phyloP scores from a whole-genome alignment of 306 rosid genomes.

The Quercus engelmannii region DNA sequence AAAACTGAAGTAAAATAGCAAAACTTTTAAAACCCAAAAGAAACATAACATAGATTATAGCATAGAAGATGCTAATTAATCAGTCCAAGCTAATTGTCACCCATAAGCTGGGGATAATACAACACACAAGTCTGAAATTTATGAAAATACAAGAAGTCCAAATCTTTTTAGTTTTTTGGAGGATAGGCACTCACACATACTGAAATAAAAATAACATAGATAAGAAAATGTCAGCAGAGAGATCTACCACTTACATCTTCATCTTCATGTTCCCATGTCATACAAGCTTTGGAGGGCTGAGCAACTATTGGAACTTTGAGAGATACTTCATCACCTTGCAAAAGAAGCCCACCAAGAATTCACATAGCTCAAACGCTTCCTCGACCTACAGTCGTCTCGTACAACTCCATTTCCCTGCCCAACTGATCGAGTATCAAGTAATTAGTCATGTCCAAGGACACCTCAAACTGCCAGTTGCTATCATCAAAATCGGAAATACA shows the following conservation, averaged over 20 bases:
- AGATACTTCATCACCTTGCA: background rate
- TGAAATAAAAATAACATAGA: too few relatives aligned
- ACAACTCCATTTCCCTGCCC: constrained; percentile 37
- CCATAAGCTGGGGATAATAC: too few relatives aligned
- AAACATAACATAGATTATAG: too few relatives aligned
- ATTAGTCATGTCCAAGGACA: constrained; percentile 24
- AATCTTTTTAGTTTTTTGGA: too few relatives aligned
- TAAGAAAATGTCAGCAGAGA: background rate
- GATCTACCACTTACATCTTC: background rate
- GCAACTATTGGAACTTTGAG: background rate
- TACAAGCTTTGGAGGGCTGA: background rate
- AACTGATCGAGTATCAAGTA: constrained; percentile 16
- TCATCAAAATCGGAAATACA: background rate
- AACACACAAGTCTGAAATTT: too few relatives aligned
- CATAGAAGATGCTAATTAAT: too few relatives aligned
- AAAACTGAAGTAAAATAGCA: too few relatives aligned
- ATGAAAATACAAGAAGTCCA: too few relatives aligned
- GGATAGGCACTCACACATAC: too few relatives aligned
- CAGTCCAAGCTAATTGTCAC: too few relatives aligned
- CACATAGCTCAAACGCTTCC: background rate
- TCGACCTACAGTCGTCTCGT: constrained; percentile 23
- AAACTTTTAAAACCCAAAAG: too few relatives aligned
- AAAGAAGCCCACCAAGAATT: background rate
- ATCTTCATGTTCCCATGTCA: too few relatives aligned
- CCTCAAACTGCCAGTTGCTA: constrained; percentile 6